phyloP scores from a whole-genome alignment of 2,329 filamentous ascomycete genomes.

The Exophiala calicioides region DNA sequence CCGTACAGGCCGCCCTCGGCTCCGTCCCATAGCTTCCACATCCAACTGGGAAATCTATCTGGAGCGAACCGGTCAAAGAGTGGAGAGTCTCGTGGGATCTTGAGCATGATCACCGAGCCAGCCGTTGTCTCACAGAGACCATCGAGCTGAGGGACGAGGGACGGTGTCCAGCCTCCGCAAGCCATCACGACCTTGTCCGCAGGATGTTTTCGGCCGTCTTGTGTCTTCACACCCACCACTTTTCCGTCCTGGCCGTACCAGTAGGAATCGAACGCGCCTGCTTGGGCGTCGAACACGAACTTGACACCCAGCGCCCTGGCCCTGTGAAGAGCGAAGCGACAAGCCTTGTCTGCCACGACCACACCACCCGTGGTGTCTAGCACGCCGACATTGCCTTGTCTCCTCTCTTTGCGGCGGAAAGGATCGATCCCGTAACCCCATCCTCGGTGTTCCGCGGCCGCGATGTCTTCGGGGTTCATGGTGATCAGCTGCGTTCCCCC shows the following conservation, averaged over 20 bases:
- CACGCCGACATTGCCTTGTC: slow-evolving; percentile 39
- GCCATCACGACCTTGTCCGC: slow-evolving; percentile 60
- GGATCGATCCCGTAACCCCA: slow-evolving; percentile 40
- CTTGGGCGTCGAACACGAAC: slow-evolving; percentile 41
- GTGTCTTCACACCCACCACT: slow-evolving; percentile 31
- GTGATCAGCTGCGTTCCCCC: slow-evolving; percentile 41
- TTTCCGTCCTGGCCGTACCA: slow-evolving; percentile 32
- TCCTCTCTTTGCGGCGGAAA: slow-evolving; percentile 37
- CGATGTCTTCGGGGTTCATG: slow-evolving; percentile 33
- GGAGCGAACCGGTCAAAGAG: slow-evolving; percentile 47
- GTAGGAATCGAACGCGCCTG: slow-evolving; percentile 38
- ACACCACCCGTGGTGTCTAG: slow-evolving; percentile 52
- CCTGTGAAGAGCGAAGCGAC: slow-evolving; percentile 48
- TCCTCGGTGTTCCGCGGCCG: slow-evolving; percentile 34
- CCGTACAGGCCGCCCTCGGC: slow-evolving; percentile 50
- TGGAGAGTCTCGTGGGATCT: slow-evolving; percentile 45
- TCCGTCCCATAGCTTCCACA: slow-evolving; percentile 41
- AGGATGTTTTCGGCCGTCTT: slow-evolving; percentile 9
- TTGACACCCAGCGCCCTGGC: slow-evolving; percentile 44
- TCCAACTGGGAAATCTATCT: slow-evolving; percentile 50
- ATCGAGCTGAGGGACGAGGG: slow-evolving; percentile 58
- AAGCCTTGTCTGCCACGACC: slow-evolving; percentile 50
- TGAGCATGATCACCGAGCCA: slow-evolving; percentile 48
- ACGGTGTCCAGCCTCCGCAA: slow-evolving; percentile 81
- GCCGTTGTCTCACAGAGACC: slow-evolving; percentile 51